These are phyloP conservation scores for Didymella glomerata DNA, from an alignment of 2,329 filamentous ascomycete species.

Conservation along the genomic window DNA sequence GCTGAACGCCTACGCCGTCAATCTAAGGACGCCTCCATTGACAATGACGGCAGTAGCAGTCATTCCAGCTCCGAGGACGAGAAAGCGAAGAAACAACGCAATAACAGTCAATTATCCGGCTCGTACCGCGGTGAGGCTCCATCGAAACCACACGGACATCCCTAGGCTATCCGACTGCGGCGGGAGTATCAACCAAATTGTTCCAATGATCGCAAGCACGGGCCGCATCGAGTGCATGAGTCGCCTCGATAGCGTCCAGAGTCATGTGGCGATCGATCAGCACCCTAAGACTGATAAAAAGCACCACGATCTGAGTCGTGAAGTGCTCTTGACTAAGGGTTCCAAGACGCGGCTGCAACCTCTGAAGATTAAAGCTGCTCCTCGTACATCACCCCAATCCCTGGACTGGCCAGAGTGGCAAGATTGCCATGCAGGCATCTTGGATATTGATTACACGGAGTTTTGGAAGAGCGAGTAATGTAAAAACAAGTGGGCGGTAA, in stretches of 20 bases:
- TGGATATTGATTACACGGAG: conserved; percentile 8
- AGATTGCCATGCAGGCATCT: background rate
- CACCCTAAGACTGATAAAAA: background rate
- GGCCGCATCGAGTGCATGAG: background rate
- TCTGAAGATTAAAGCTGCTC: background rate
- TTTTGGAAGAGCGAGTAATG: conserved; percentile 13
- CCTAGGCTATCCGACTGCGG: conserved; percentile 25
- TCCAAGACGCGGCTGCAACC: background rate
- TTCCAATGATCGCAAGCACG: background rate
- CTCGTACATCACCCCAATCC: background rate
- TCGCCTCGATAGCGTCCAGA: background rate
- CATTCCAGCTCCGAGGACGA: conserved; percentile 47
- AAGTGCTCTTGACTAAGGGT: background rate
- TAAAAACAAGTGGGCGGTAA: conserved; percentile 15
- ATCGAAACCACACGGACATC: conserved; percentile 41
- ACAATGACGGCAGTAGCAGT: conserved; percentile 52
- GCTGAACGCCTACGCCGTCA: conserved; percentile 59
- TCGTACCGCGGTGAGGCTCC: conserved; percentile 26
- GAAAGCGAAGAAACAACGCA: conserved; percentile 32
- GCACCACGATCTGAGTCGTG: background rate
- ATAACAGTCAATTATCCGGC: conserved; percentile 13
- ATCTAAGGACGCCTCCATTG: conserved; percentile 55
- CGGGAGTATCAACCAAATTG: conserved; percentile 6
- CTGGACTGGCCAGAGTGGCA: background rate
- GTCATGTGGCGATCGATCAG: background rate